Conservation (phyloP, 805 yeast genomes). For the Monosporozyma yasuniensis region DNA sequence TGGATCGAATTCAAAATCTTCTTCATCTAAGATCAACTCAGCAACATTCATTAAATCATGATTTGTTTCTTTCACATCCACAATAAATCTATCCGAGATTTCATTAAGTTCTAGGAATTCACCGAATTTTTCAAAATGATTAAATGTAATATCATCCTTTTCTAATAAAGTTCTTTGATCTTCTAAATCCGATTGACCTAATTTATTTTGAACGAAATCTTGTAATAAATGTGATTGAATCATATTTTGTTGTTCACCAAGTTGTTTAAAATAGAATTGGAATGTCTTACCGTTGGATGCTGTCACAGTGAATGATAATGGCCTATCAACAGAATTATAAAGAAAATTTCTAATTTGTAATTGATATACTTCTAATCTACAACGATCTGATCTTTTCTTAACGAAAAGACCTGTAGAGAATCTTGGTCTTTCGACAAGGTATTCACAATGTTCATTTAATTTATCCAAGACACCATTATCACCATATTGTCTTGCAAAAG, state of each 20-base stretch:
- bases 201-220: conserved; percentile 4
- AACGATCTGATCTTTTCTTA: conserved; percentile 13
- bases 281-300: conserved; percentile 13
- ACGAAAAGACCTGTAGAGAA: conserved; percentile 11
- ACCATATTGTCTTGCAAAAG: conserved; percentile 2
- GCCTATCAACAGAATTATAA: conserved; percentile 11
- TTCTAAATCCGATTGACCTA: background rate
- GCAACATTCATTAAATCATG: conserved; percentile 9
- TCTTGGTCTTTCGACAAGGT: background rate
- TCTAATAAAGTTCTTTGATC: background rate
- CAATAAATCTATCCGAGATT: conserved; percentile 7
- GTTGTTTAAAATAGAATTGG: conserved; percentile 9
- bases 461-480: background rate
- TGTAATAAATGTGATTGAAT: conserved; percentile 18
- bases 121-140: conserved; percentile 14
- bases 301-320: conserved; percentile 23
- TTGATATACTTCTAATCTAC: conserved; percentile 26
- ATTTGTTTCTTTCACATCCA: conserved; percentile 10
- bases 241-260: conserved; percentile 12
- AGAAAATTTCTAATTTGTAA: conserved; percentile 24
- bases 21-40: conserved; percentile 11
- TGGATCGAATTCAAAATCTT: conserved; percentile 25
- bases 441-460: conserved; percentile 1
- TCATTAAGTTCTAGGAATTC: conserved; percentile 11
- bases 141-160: conserved; percentile 9